A percentile compares a stretch with the other conserved stretches of the same genome.
Conservation (phyloP, 225 moss, liverwort and hornwort genomes). For the Rhytidiadelphus loreus region DNA sequence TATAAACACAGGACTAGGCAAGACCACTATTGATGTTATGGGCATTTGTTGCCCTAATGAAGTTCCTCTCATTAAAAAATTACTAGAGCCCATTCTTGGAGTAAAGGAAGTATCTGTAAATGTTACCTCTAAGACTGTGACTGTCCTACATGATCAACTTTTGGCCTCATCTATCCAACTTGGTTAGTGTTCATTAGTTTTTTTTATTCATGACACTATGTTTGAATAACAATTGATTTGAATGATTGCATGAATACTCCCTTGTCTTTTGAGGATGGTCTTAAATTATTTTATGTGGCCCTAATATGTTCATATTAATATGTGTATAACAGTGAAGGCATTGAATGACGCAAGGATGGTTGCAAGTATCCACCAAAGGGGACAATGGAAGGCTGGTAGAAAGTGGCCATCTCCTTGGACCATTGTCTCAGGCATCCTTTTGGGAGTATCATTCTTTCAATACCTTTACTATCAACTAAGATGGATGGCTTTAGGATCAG, state of each 20-base stretch:
- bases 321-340: conserved; percentile 27
- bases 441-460: conserved; percentile 41
- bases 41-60: conserved; percentile 50
- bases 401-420: conserved; percentile 55
- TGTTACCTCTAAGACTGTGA: conserved; percentile 34
- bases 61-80: conserved; percentile 39
- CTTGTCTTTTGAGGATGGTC: background rate
- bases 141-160: conserved; percentile 27
- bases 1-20: background rate
- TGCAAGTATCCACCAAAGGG: conserved; percentile 36
- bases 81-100: conserved; percentile 29
- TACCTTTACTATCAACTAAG: conserved; percentile 32
- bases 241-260: background rate
- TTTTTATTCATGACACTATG: background rate
- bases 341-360: conserved; percentile 47
- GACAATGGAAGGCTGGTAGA: conserved; percentile 32
- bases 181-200: background rate
- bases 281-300: background rate
- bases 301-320: background rate
- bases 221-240: background rate
- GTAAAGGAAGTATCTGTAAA: conserved; percentile 44
- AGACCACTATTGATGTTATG: conserved; percentile 49
- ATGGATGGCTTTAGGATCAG: conserved; percentile 49
- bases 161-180: conserved; percentile 23
- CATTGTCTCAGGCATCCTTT: conserved; percentile 26